A percentile compares a stretch with the other conserved stretches of the same genome.
phyloP scores from a whole-genome alignment of 2,329 filamentous ascomycete species.

The Aschersonia sp. region DNA sequence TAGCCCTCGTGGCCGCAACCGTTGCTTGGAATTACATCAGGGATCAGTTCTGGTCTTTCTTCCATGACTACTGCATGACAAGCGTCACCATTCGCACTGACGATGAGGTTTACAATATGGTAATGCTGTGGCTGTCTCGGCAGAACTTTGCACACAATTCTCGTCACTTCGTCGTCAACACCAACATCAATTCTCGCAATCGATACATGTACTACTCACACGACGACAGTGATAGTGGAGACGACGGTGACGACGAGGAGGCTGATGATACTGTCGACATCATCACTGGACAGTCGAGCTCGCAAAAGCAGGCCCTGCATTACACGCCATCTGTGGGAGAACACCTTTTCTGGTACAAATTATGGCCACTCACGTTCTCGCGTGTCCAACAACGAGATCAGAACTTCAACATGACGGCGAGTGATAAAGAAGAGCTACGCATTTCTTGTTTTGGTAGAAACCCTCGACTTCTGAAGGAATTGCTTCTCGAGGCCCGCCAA shows the following conservation, averaged over 20 bases:
- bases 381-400: conserved; percentile 33
- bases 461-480: conserved; percentile 44
- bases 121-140: conserved; percentile 54
- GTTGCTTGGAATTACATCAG: conserved; percentile 39
- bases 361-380: conserved; percentile 41
- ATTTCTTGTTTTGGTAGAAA: conserved; percentile 48
- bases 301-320: conserved; percentile 31
- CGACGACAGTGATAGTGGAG: conserved; percentile 25
- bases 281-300: conserved; percentile 7
- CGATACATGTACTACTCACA: conserved; percentile 33
- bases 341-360: conserved; percentile 55
- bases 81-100: conserved; percentile 52
- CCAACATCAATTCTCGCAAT: conserved; percentile 38
- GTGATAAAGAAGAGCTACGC: conserved; percentile 42
- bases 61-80: conserved; percentile 45
- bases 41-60: conserved; percentile 28
- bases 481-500: conserved; percentile 42
- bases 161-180: conserved; percentile 50
- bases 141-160: conserved; percentile 46
- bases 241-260: conserved; percentile 27
- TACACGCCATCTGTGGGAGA: conserved; percentile 56
- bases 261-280: conserved; percentile 15
- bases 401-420: conserved; percentile 19
- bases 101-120: conserved; percentile 59
- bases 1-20: conserved; percentile 32